phyloP scores from a whole-genome alignment of 116 monocot genomes.

The Thalassia testudinum region DNA sequence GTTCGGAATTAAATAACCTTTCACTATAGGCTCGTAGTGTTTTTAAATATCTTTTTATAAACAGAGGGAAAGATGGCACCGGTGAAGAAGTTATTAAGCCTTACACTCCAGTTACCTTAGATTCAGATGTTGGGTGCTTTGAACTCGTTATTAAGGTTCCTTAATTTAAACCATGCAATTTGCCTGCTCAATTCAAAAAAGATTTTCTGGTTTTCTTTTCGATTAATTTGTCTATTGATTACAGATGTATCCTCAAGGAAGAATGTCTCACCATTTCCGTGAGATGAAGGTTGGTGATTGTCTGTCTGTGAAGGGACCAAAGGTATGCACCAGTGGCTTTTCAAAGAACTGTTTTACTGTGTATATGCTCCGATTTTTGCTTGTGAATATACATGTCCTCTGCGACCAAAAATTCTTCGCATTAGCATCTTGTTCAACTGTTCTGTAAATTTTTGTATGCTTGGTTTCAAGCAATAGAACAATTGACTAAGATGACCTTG shows the following conservation, averaged over 20 bases:
- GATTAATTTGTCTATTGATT: constrained; percentile 1
- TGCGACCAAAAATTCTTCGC: no score
- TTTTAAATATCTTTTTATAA: not conserved
- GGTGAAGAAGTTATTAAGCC: constrained; percentile 97
- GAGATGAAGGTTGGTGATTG: constrained; percentile 94
- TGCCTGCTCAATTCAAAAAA: not conserved
- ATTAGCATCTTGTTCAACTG: no score
- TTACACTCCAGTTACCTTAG: constrained; percentile 92
- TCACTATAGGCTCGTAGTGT: no score
- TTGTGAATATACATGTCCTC: no score
- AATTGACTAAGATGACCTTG: no score
- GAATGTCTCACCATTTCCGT: constrained; percentile 99
- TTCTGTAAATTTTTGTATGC: no score
- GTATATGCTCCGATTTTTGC: no score
- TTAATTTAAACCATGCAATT: not conserved
- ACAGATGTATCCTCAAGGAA: constrained; percentile 99
- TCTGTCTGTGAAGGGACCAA: constrained; percentile 90
- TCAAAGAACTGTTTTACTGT: no score
- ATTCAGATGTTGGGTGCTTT: constrained; percentile 87
- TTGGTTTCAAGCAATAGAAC: no score
- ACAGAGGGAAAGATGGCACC: constrained; percentile 60
- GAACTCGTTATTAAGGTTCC: constrained; percentile 96
- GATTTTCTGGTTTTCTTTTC: not conserved
- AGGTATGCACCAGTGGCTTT: no score
- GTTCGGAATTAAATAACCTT: not conserved